Conservation (phyloP, 768 basidiomycete species). For the Termitomyces sp. region DNA sequence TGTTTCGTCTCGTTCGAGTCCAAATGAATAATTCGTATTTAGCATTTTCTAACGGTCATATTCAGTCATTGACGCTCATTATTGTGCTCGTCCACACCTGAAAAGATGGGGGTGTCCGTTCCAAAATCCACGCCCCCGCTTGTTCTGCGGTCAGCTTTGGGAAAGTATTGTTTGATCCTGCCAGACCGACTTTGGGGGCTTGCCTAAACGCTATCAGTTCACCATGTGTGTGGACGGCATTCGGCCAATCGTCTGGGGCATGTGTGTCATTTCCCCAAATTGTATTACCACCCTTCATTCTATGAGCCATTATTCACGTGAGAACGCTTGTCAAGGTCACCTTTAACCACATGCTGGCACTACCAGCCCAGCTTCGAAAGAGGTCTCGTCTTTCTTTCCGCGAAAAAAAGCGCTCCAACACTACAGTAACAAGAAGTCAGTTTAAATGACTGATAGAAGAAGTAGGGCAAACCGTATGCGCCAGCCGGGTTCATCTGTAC, state of each 20-base stretch:
- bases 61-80: not conserved
- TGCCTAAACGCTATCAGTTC: slow-evolving; percentile 77
- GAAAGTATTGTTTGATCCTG: slow-evolving; percentile 16
- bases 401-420: slow-evolving; percentile 87
- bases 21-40: slow-evolving; percentile 79
- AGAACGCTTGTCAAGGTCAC: slow-evolving; percentile 25
- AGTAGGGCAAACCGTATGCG: slow-evolving; percentile 50
- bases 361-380: slow-evolving; percentile 94
- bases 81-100: slow-evolving; percentile 44
- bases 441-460: not conserved
- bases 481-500: slow-evolving; percentile 82
- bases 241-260: slow-evolving; percentile 74
- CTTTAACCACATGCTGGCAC: slow-evolving; percentile 93
- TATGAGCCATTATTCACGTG: not conserved
- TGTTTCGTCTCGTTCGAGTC: slow-evolving; percentile 73
- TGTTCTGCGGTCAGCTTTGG: slow-evolving; percentile 76
- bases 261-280: slow-evolving; percentile 76
- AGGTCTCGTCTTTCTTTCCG: slow-evolving; percentile 82
- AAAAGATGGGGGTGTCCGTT: slow-evolving; percentile 78
- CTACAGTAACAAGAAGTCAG: slow-evolving; percentile 25
- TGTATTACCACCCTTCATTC: slow-evolving; percentile 65
- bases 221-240: slow-evolving; percentile 63
- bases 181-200: slow-evolving; percentile 14
- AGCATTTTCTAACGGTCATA: slow-evolving; percentile 62
- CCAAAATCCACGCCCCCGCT: slow-evolving; percentile 73